Conservation (phyloP, 202 grass and related monocot species). For the Digitaria exilis region DNA sequence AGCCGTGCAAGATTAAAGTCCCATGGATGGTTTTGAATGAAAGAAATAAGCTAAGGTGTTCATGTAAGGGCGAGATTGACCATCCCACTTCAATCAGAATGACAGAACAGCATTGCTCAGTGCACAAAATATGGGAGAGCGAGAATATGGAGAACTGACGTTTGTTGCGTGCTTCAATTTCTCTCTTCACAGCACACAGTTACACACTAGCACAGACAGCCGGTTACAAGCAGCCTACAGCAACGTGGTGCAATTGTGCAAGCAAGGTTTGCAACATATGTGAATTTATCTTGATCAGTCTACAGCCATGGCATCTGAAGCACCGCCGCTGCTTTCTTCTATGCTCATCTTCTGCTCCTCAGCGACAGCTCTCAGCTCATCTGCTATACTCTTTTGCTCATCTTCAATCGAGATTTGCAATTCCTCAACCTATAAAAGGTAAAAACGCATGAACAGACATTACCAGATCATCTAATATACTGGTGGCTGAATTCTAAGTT, state of each 20-base stretch:
- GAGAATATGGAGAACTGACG: not conserved
- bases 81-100: not conserved
- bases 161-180: not conserved
- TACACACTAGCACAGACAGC: not conserved
- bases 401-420: conserved; percentile 82
- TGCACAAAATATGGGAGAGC: not conserved
- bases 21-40: not conserved
- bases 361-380: conserved; percentile 54
- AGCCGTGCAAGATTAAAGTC: not conserved
- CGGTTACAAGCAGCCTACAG: not conserved
- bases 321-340: conserved; percentile 68
- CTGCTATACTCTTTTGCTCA: conserved; percentile 77
- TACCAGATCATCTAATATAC: not conserved
- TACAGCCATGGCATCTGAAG: conserved; percentile 82
- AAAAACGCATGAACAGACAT: conserved; percentile 9
- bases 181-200: not conserved
- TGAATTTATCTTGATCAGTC: conserved; percentile 45
- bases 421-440: conserved; percentile 73
- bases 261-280: not conserved
- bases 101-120: not conserved
- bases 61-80: not conserved
- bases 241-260: not conserved
- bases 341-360: conserved; percentile 67
- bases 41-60: not conserved
- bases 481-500: not conserved